A percentile compares a stretch with the other conserved stretches of the same genome.
These are phyloP conservation scores for Trichophyton equinum DNA, from an alignment of 2,329 filamentous ascomycete genomes.

Conservation along the genomic window DNA sequence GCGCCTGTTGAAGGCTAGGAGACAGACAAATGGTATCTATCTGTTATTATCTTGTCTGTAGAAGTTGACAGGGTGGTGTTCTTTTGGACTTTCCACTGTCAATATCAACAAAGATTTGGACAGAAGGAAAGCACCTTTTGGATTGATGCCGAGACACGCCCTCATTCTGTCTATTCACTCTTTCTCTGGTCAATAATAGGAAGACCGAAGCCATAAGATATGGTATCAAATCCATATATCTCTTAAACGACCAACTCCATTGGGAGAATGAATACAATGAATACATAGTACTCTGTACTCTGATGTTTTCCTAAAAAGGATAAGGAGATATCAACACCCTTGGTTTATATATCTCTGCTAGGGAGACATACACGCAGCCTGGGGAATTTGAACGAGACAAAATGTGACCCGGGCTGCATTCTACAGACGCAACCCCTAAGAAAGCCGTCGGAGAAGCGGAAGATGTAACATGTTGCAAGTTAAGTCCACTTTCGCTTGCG, in stretches of 20 bases:
- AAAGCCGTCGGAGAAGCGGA: too few relatives aligned
- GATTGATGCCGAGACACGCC: not conserved
- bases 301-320: not conserved
- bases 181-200: not conserved
- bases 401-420: too few relatives aligned
- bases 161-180: not conserved
- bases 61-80: not conserved
- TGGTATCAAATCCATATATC: not conserved
- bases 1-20: too few relatives aligned
- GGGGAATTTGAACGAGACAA: too few relatives aligned
- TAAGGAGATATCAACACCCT: not conserved
- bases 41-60: not conserved
- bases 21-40: not conserved
- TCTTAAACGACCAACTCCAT: too few relatives aligned
- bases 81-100: not conserved
- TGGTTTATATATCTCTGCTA: not conserved
- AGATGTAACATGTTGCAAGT: too few relatives aligned
- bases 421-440: too few relatives aligned
- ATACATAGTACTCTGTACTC: not conserved
- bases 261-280: not conserved
- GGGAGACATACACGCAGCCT: too few relatives aligned
- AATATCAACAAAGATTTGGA: not conserved
- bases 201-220: not conserved
- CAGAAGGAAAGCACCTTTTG: not conserved
- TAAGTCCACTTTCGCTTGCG: too few relatives aligned